Percentiles rank a stretch among this genome's conserved stretches.
Conservation (phyloP, 106 monocot species). For the Dendrobium huoshanense region DNA sequence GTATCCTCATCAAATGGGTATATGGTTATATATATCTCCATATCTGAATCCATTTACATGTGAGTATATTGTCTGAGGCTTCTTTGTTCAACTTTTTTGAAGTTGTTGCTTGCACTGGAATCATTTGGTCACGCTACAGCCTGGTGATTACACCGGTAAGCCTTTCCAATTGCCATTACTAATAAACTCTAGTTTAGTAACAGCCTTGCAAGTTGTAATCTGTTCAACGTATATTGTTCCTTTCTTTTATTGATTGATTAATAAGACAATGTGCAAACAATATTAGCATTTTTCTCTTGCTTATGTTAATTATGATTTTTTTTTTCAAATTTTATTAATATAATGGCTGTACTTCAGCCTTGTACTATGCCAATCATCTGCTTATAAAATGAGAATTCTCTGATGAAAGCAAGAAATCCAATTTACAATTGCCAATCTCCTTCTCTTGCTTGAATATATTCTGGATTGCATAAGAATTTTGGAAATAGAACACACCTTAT, state of each 20-base stretch:
- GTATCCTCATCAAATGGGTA: slow-evolving; percentile 87
- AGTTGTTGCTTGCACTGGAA: slow-evolving; percentile 74
- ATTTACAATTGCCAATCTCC: too few species aligned
- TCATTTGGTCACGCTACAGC: slow-evolving; percentile 87
- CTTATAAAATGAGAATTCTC: too few species aligned
- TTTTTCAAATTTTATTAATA: too few species aligned
- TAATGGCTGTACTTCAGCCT: too few species aligned
- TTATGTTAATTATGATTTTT: too few species aligned
- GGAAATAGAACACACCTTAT: too few species aligned
- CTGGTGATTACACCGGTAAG: slow-evolving; percentile 76
- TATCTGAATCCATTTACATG: background rate
- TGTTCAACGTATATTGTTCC: background rate
- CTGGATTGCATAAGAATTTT: too few species aligned
- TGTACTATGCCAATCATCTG: too few species aligned
- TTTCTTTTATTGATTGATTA: background rate
- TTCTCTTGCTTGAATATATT: too few species aligned
- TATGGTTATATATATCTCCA: background rate
- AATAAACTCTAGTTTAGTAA: background rate
- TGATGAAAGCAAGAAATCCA: too few species aligned
- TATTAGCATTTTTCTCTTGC: too few species aligned
- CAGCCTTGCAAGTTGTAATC: background rate
- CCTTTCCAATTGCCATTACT: background rate
- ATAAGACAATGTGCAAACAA: background rate
- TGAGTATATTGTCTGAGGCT: background rate
- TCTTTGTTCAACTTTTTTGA: slow-evolving; percentile 15